phyloP scores from a whole-genome alignment of 495 filamentous ascomycete genomes.

The Penicillium bialowiezense region DNA sequence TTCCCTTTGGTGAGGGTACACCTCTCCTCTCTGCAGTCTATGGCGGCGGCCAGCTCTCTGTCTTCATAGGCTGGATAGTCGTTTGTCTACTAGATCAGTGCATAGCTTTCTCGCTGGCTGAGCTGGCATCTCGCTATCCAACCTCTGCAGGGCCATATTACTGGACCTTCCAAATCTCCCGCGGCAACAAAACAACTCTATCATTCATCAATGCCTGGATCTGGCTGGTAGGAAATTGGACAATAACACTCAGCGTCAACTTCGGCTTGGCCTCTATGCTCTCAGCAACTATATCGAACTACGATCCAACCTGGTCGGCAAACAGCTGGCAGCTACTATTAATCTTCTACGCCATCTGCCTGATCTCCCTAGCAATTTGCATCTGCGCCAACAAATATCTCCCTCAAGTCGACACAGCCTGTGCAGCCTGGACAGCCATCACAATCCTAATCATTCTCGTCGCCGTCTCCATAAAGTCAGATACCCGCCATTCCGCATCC shows the following conservation, averaged over 20 bases:
- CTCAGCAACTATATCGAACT: slow-evolving; percentile 54
- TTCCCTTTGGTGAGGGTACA: slow-evolving; percentile 47
- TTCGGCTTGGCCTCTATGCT: slow-evolving; percentile 63
- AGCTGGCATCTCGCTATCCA: slow-evolving; percentile 48
- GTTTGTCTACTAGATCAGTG: slow-evolving; percentile 38
- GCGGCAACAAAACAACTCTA: slow-evolving; percentile 34
- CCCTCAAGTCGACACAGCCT: slow-evolving; percentile 51
- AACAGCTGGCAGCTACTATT: slow-evolving; percentile 57
- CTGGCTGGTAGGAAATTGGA: slow-evolving; percentile 67
- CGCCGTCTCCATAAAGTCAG: slow-evolving; percentile 39
- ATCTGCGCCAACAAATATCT: slow-evolving; percentile 55
- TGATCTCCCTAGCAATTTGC: slow-evolving; percentile 54
- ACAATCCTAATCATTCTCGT: slow-evolving; percentile 42
- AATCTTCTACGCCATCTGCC: slow-evolving; percentile 56
- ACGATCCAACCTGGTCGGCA: slow-evolving; percentile 53
- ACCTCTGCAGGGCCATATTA: slow-evolving; percentile 52
- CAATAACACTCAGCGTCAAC: slow-evolving; percentile 66
- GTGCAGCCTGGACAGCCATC: slow-evolving; percentile 38
- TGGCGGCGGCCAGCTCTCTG: slow-evolving; percentile 39
- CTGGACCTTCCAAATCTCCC: slow-evolving; percentile 44
- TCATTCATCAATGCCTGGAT: slow-evolving; percentile 69
- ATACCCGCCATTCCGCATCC: slow-evolving; percentile 37
- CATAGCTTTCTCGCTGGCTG: slow-evolving; percentile 42
- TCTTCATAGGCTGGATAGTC: slow-evolving; percentile 44
- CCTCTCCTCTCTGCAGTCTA: slow-evolving; percentile 43